Evolutionary conservation across 2,329 filamentous ascomycete genomes (phyloP), one percentile per base, ranked within the genome.

Genomic region (Pestalotiopsis sp.): DNA sequence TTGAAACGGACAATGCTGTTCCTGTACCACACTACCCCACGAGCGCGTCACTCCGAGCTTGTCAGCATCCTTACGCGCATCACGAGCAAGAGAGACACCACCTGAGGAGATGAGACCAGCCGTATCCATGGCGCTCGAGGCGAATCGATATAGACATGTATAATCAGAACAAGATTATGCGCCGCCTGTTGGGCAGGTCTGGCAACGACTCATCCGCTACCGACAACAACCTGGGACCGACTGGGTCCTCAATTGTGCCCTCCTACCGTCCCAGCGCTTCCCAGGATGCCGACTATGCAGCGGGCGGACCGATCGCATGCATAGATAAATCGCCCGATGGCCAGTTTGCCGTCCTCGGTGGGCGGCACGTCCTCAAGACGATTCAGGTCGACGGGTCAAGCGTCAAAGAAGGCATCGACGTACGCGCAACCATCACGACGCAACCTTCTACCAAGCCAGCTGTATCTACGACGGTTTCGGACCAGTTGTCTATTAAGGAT

Each of bases 401-500:
- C 27, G 83, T 90, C 69, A 83, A 80, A 56, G 89, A 91, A 23
- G 86, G 86, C 9, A 76, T 89, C 69, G 89, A 91, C 74, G 75
- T 91, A 69, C 85, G 89, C 67, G 82, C 86, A 14, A 81, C 85
- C 20, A 89, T 91, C 68, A 82, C 82, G 14, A 80, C 84, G 12
- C 85, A 87, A 69, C 80, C 82, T 4, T 78, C 84, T 31, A 79
- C 81, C 60, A 83, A 84, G 66, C 78, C 79, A 5, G 83, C 79
- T 64, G 79, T 77, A 2, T 71, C 76, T 1, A 75, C 77, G n/a
- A 79, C 82, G 0, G 78, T 78, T 7, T 76, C 82, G 62, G 89
- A 91, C 70, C 89, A 91, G 76, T 82, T 91, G 63, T 90, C 89
- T 45, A 90, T 91, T 71, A 86, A 87, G 72, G 87, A 90, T 70